A percentile compares a stretch with the other conserved stretches of the same genome.
These are phyloP conservation scores for Corymbia calophylla DNA, from an alignment of 441 rosid genomes.

Conservation along the genomic window DNA sequence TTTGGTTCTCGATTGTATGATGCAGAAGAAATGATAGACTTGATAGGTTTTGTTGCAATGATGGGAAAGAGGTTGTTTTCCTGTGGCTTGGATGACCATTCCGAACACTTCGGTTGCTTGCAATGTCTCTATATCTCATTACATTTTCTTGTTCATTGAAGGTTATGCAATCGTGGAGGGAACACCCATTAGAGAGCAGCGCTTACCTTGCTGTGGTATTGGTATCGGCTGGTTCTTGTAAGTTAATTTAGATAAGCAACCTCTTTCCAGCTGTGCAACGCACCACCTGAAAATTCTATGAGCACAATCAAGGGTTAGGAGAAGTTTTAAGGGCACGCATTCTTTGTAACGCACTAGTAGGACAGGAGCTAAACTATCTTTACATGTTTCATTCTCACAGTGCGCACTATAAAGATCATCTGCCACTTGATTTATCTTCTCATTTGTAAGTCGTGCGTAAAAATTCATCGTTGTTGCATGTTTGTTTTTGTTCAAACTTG, in stretches of 20 bases:
- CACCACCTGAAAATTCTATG: background rate
- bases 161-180: slow-evolving; percentile 55
- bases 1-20: background rate
- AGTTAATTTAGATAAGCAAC: slow-evolving; percentile 13
- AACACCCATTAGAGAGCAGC: slow-evolving; percentile 22
- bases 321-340: background rate
- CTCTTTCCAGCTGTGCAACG: background rate
- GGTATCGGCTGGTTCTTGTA: slow-evolving; percentile 92
- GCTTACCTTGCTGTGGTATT: slow-evolving; percentile 77
- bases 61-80: background rate
- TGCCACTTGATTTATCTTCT: background rate
- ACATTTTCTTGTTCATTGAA: slow-evolving; percentile 1
- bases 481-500: background rate
- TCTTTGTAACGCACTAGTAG: fast-evolving
- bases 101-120: background rate
- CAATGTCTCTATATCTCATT: background rate
- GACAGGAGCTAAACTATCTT: background rate
- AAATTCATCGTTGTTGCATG: background rate
- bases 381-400: background rate
- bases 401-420: background rate
- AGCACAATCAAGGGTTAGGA: background rate
- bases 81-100: background rate
- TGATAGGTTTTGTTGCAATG: background rate
- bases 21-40: background rate
- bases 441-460: background rate